Conservation (phyloP, 129 eudicot genomes). For the Arctium minus region DNA sequence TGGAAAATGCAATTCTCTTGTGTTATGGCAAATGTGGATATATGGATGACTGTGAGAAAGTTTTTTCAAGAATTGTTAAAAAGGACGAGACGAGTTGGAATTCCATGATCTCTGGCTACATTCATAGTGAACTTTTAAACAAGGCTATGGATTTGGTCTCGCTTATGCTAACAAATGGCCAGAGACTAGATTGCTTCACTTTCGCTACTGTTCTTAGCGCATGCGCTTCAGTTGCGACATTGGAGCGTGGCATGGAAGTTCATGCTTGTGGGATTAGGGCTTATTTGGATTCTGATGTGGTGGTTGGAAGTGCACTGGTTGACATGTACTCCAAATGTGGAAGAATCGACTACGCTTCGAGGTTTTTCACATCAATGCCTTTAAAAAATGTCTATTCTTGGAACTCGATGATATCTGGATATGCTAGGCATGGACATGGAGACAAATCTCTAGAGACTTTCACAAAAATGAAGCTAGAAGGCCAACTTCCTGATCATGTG, state of each 20-base stretch:
- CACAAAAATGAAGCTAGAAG: constrained; percentile 49
- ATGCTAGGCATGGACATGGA: constrained; percentile 86
- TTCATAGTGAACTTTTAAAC: constrained; percentile 56
- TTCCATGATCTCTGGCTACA: constrained; percentile 82
- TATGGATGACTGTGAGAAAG: constrained; percentile 59
- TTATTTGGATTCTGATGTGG: constrained; percentile 71
- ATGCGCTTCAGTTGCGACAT: constrained; percentile 94
- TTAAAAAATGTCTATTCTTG: constrained; percentile 67
- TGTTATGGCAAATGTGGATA: constrained; percentile 79
- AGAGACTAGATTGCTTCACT: constrained; percentile 69
- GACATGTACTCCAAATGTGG: constrained; percentile 97
- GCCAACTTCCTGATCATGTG: constrained; percentile 77
- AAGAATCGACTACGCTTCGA: constrained; percentile 78
- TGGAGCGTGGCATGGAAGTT: constrained; percentile 95
- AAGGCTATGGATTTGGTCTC: constrained; percentile 74
- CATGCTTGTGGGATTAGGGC: constrained; percentile 82
- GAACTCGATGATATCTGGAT: constrained; percentile 96
- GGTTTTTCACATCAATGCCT: constrained; percentile 61
- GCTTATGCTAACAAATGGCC: constrained; percentile 67
- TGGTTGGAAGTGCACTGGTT: constrained; percentile 81
- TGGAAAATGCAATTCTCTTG: constrained; percentile 63
- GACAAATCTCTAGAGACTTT: constrained; percentile 58
- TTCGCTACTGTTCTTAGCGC: constrained; percentile 93
- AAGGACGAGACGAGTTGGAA: constrained; percentile 83
- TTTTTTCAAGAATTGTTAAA: constrained; percentile 59